Percentiles rank a stretch among this genome's conserved stretches.
phyloP scores from a whole-genome alignment of 768 basidiomycete species.

The Boletus coccyginus region DNA sequence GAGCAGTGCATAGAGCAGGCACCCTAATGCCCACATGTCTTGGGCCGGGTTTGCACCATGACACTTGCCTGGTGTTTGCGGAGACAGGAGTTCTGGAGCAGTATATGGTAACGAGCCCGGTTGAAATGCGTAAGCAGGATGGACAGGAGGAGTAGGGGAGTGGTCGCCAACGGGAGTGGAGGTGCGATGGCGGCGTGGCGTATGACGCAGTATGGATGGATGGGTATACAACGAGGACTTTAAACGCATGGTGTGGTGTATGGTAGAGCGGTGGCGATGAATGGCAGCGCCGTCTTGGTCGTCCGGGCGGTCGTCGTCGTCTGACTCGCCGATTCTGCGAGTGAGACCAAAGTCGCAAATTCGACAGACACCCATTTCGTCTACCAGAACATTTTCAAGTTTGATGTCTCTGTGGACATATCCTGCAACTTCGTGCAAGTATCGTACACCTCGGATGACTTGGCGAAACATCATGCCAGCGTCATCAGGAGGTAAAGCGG shows the following conservation, averaged over 20 bases:
- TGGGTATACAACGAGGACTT: conserved; percentile 19
- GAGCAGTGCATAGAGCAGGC: conserved; percentile 83
- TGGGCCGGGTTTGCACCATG: conserved; percentile 59
- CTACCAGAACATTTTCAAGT: conserved; percentile 93
- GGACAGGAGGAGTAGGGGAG: conserved; percentile 26
- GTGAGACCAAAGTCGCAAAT: conserved; percentile 86
- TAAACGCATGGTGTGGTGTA: conserved; percentile 24
- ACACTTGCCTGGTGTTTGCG: conserved; percentile 43
- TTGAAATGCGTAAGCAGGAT: conserved; percentile 46
- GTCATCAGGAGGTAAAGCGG: conserved; percentile 72
- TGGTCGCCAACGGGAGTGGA: conserved; percentile 41
- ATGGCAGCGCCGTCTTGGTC: conserved; percentile 1
- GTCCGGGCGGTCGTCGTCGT: conserved; percentile 33
- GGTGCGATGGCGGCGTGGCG: conserved; percentile 48
- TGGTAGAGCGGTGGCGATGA: conserved; percentile 28
- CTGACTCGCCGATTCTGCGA: conserved; percentile 53
- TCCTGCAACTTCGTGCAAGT: conserved; percentile 73
- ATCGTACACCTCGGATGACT: conserved; percentile 77
- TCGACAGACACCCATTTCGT: conserved; percentile 83
- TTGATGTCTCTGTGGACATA: conserved; percentile 95
- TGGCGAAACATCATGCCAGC: conserved; percentile 84
- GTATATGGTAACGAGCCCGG: conserved; percentile 91
- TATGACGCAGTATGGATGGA: conserved; percentile 25
- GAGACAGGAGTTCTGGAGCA: conserved; percentile 80
- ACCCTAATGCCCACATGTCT: conserved; percentile 95